Conservation (phyloP, 2,329 filamentous ascomycete genomes). For the Paecilomyces fulvus region DNA sequence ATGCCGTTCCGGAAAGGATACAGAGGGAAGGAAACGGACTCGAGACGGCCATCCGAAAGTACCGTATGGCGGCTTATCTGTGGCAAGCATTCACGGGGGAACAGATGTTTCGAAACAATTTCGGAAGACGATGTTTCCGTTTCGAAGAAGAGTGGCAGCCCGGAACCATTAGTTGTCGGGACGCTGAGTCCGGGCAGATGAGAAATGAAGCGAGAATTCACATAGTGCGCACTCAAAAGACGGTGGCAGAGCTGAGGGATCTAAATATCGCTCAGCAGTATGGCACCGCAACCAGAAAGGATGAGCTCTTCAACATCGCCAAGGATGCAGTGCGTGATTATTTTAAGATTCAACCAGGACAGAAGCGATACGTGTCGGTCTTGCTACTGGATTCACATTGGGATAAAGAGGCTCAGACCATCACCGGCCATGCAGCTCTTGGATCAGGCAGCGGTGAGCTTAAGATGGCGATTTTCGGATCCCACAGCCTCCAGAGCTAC, state of each 20-base stretch:
- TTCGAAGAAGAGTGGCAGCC: slow-evolving; percentile 94
- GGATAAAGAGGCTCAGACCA: slow-evolving; percentile 62
- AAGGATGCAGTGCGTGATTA: slow-evolving; percentile 68
- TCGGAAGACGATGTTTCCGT: slow-evolving; percentile 77
- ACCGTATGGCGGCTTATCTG: slow-evolving; percentile 87
- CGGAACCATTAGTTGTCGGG: slow-evolving; percentile 68
- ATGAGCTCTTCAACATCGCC: slow-evolving; percentile 68
- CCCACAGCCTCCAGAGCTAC: slow-evolving; percentile 85
- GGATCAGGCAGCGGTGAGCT: slow-evolving; percentile 65
- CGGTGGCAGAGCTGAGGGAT: slow-evolving; percentile 72
- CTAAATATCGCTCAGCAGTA: slow-evolving; percentile 74
- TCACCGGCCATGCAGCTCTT: slow-evolving; percentile 76
- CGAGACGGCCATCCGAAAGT: slow-evolving; percentile 76
- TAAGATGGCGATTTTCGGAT: slow-evolving; percentile 83
- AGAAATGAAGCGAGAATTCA: slow-evolving; percentile 88
- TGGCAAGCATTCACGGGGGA: slow-evolving; percentile 98
- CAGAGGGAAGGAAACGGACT: slow-evolving; percentile 75
- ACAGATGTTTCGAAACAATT: slow-evolving; percentile 84
- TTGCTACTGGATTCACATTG: slow-evolving; percentile 83
- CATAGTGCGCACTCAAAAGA: slow-evolving; percentile 72
- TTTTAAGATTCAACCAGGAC: slow-evolving; percentile 65
- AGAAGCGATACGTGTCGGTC: slow-evolving; percentile 81
- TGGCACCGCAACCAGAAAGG: slow-evolving; percentile 57
- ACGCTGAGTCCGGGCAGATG: slow-evolving; percentile 62
- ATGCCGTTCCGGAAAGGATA: slow-evolving; percentile 66